Conservation (phyloP, 768 basidiomycete genomes). For the Pleurotus citrinopileatus region DNA sequence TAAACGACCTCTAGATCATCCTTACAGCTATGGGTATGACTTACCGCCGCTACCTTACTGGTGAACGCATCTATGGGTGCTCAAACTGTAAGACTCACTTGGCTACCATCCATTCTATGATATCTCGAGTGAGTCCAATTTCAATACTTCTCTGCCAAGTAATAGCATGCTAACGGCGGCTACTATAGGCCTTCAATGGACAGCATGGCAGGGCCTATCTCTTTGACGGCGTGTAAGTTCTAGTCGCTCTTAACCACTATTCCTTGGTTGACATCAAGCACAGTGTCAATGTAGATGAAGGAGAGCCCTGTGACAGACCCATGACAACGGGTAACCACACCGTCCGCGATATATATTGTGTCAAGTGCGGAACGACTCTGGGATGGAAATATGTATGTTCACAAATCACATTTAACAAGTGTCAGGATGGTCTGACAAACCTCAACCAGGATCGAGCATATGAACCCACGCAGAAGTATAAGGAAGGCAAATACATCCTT, state of each 20-base stretch:
- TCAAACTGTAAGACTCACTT: conserved; percentile 85
- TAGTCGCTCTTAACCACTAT: background rate
- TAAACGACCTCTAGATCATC: background rate
- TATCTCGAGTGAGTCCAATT: conserved; percentile 66
- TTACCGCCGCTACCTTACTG: conserved; percentile 82
- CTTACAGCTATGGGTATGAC: conserved; percentile 75
- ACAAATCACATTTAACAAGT: background rate
- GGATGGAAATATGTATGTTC: conserved; percentile 98
- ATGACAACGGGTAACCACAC: conserved; percentile 98
- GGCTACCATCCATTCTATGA: conserved; percentile 88
- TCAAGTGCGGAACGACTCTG: conserved; percentile 80
- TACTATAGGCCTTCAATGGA: conserved; percentile 86
- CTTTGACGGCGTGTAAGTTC: conserved; percentile 86
- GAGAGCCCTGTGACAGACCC: conserved; percentile 84
- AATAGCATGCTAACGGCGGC: conserved; percentile 16
- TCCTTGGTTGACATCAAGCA: conserved; percentile 13
- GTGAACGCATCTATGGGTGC: conserved; percentile 87
- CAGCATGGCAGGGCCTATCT: conserved; percentile 95
- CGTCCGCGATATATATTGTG: conserved; percentile 93
- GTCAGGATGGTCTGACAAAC: conserved; percentile 10
- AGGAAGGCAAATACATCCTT: conserved; percentile 97
- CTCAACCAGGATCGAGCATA: conserved; percentile 79
- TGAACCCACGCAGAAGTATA: conserved; percentile 91
- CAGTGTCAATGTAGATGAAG: conserved; percentile 91
- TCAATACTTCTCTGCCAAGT: background rate